Percentiles rank a stretch among this genome's conserved stretches.
These are phyloP conservation scores for Linanthus parryae DNA, from an alignment of 148 eudicot genomes.

Conservation along the genomic window DNA sequence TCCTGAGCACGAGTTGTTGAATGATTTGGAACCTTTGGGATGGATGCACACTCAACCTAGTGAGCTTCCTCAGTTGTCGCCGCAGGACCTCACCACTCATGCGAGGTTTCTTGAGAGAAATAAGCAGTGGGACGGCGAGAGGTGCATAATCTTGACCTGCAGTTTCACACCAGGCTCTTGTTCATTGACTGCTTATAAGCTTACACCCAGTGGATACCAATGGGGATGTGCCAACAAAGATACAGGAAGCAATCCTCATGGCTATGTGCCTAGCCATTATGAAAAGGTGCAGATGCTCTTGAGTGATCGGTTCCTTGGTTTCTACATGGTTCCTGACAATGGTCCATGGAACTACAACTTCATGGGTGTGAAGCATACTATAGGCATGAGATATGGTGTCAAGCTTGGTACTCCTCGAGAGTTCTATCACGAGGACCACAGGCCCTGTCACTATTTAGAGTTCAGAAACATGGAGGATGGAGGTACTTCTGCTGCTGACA, in stretches of 20 bases:
- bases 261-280: conserved; percentile 83
- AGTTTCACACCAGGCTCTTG: conserved; percentile 97
- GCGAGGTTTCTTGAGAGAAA: conserved; percentile 77
- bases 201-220: conserved; percentile 86
- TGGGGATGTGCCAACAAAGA: conserved; percentile 91
- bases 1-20: conserved; percentile 86
- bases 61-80: conserved; percentile 92
- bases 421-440: conserved; percentile 82
- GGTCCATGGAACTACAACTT: conserved; percentile 96
- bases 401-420: conserved; percentile 85
- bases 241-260: conserved; percentile 81
- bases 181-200: conserved; percentile 89
- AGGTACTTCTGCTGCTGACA: conserved; percentile 62
- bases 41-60: conserved; percentile 99
- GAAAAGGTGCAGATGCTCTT: conserved; percentile 97
- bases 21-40: conserved; percentile 90
- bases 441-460: conserved; percentile 84
- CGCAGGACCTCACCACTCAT: conserved; percentile 81
- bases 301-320: conserved; percentile 97
- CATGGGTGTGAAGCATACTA: conserved; percentile 87
- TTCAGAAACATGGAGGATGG: conserved; percentile 85
- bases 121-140: conserved; percentile 95
- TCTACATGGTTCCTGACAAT: conserved; percentile 93
- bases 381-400: conserved; percentile 73
- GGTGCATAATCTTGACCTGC: conserved; percentile 82